These are phyloP conservation scores for Mycena venus DNA, from an alignment of 768 basidiomycete species.

Conservation along the genomic window DNA sequence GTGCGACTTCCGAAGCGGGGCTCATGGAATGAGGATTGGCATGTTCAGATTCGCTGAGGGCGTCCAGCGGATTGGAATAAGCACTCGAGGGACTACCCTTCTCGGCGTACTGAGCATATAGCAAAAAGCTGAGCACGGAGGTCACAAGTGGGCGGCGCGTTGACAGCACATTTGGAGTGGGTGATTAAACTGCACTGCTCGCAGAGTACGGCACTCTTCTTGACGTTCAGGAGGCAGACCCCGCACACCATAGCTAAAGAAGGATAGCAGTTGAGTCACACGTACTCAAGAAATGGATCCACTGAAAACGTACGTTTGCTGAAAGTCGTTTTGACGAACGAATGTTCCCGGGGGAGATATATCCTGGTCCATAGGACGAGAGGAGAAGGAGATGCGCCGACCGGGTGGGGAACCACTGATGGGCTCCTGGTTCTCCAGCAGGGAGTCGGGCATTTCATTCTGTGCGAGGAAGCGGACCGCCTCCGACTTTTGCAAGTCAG, in stretches of 20 bases:
- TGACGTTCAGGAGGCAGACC: slow-evolving; percentile 83
- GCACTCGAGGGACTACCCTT: slow-evolving; percentile 67
- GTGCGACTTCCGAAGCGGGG: slow-evolving; percentile 71
- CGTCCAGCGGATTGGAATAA: slow-evolving; percentile 68
- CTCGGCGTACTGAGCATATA: slow-evolving; percentile 85
- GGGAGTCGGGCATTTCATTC: slow-evolving; percentile 59
- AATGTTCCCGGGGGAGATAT: slow-evolving; percentile 80
- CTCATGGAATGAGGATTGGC: slow-evolving; percentile 50
- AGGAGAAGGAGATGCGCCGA: slow-evolving; percentile 55
- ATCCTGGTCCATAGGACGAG: slow-evolving; percentile 58
- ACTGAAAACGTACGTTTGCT: slow-evolving; percentile 80
- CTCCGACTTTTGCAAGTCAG: slow-evolving; percentile 84
- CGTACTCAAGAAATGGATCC: slow-evolving; percentile 1
- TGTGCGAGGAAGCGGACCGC: slow-evolving; percentile 66
- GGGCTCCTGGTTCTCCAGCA: slow-evolving; percentile 57
- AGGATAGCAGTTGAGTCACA: slow-evolving; percentile 24
- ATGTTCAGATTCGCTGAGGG: slow-evolving; percentile 48
- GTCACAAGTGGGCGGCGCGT: slow-evolving; percentile 86
- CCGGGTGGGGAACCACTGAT: slow-evolving; percentile 51
- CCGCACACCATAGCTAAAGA: slow-evolving; percentile 85
- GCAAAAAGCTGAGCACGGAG: slow-evolving; percentile 83
- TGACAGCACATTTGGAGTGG: slow-evolving; percentile 80
- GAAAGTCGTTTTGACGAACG: slow-evolving; percentile 93
- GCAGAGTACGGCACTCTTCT: slow-evolving; percentile 90
- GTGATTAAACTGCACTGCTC: slow-evolving; percentile 91